Base-by-base conservation (phyloP, 345 rosid genomes). In the Cardamine resedifolia region DNA sequence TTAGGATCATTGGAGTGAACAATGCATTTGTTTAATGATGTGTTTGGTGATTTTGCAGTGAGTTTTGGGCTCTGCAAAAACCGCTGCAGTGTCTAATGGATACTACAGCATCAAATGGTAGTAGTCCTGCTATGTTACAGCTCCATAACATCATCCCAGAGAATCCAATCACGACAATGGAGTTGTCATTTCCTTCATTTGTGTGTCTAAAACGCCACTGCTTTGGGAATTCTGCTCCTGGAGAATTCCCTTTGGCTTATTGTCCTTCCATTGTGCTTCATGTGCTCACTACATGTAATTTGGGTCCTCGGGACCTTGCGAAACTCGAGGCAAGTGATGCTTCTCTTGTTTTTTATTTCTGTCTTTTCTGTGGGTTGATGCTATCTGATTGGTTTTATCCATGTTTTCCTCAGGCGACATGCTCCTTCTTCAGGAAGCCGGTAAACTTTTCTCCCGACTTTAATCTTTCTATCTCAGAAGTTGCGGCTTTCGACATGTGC, bases 401-500 rank as follows among this genome's bases (percentile, higher is more conserved):
- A 12, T 11, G n/a, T 5, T 44, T 51, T 65, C 12, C 6, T 85
- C 89, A 95, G 99, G 97, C 86, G 52, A 90, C 99, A 58, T 88
- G 99, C 69, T 91, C 88, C 41, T 95, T 91, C 88, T 95, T 95
- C 74, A 88, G 97, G 85, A 94, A 83, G 85, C 93, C 92, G 9
- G 99, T 96, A 63, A 88, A 87, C 69, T 87, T 91, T 41, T 48
- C 85, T 78, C 99, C 99, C 6, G 96, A 95, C 77, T 68, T 53
- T 76, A 86, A 78, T 66, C 82, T 95, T 53, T 88, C 96, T 45
- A 88, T 91, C 72, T 78, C 97, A 4, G 99, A 95, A 87, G 85
- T 91, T 71, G 98, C 98, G n/a, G 99, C 99, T 72, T 84, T 90
- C 49, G 99, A 95, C 78, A 78, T 95, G 79, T 95, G 99, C 85